Evolutionary conservation across 768 basidiomycete species (phyloP).

Genomic region (Tulasnella sp.): DNA sequence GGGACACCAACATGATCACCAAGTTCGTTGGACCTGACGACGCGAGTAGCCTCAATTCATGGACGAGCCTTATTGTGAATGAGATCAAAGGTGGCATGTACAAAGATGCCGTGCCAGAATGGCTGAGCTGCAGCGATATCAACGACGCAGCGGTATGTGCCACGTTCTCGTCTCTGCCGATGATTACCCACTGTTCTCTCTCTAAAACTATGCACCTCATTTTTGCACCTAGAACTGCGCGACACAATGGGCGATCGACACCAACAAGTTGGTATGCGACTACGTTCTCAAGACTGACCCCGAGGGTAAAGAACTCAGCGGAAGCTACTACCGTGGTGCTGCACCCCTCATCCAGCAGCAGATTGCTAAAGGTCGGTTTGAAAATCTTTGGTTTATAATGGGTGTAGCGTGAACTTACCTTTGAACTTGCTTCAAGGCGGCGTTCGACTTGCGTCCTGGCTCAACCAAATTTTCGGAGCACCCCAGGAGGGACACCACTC

Average conservation of each 20-base stretch:
- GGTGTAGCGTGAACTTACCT: neutral
- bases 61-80: conserved; percentile 15
- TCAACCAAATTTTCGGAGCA: conserved; percentile 24
- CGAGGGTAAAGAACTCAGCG: conserved; percentile 4
- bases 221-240: conserved; percentile 28
- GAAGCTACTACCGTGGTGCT: conserved; percentile 23
- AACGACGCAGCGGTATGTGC: neutral
- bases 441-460: conserved; percentile 24
- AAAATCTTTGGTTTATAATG: neutral
- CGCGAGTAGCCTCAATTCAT: neutral
- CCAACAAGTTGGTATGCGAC: conserved; percentile 29
- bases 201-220: neutral
- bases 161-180: neutral
- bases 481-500: neutral
- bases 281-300: conserved; percentile 25
- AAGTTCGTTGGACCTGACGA: conserved; percentile 4
- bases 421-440: neutral
- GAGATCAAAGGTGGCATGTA: conserved; percentile 32
- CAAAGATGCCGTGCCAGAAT: neutral
- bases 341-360: conserved; percentile 34
- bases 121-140: conserved; percentile 33
- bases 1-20: conserved; percentile 33
- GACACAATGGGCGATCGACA: conserved; percentile 30
- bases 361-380: conserved; percentile 31
- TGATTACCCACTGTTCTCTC: neutral